phyloP scores from a whole-genome alignment of 1,139 yeast species.

The Geotrichum candidum region DNA sequence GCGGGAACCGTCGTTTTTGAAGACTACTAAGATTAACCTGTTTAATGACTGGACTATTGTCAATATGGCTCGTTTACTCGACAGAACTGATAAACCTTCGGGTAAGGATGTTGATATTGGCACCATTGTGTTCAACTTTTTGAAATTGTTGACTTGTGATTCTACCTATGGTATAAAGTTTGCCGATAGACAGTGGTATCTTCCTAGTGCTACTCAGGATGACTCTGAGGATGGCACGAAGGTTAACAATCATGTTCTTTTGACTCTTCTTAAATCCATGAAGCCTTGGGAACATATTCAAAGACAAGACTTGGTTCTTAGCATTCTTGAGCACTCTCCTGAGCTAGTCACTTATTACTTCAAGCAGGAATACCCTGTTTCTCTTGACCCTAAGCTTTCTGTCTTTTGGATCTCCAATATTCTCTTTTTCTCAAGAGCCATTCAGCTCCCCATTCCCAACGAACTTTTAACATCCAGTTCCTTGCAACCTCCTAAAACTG shows the following conservation, averaged over 20 bases:
- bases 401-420: slow-evolving; percentile 81
- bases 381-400: slow-evolving; percentile 64
- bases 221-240: slow-evolving; percentile 13
- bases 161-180: slow-evolving; percentile 56
- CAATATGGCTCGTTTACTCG: slow-evolving; percentile 51
- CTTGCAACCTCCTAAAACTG: slow-evolving; percentile 25
- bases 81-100: slow-evolving; percentile 35
- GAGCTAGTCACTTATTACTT: slow-evolving; percentile 74
- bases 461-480: slow-evolving; percentile 21
- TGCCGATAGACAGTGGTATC: slow-evolving; percentile 56
- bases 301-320: slow-evolving; percentile 52
- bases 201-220: slow-evolving; percentile 28
- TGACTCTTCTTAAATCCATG: slow-evolving; percentile 54
- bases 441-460: slow-evolving; percentile 50
- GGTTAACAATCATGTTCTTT: slow-evolving; percentile 53
- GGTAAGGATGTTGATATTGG: slow-evolving; percentile 20
- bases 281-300: slow-evolving; percentile 75
- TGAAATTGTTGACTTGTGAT: slow-evolving; percentile 48
- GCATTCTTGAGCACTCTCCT: slow-evolving; percentile 50
- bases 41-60: slow-evolving; percentile 72
- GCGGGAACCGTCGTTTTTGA: slow-evolving; percentile 55
- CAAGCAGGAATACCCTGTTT: slow-evolving; percentile 45
- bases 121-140: slow-evolving; percentile 42
- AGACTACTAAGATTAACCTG: slow-evolving; percentile 65
- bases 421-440: slow-evolving; percentile 52